Evolutionary conservation across 2,329 filamentous ascomycete genomes (phyloP), one percentile per base, ranked within the genome.

Genomic region (Tolypocladium amazonense): DNA sequence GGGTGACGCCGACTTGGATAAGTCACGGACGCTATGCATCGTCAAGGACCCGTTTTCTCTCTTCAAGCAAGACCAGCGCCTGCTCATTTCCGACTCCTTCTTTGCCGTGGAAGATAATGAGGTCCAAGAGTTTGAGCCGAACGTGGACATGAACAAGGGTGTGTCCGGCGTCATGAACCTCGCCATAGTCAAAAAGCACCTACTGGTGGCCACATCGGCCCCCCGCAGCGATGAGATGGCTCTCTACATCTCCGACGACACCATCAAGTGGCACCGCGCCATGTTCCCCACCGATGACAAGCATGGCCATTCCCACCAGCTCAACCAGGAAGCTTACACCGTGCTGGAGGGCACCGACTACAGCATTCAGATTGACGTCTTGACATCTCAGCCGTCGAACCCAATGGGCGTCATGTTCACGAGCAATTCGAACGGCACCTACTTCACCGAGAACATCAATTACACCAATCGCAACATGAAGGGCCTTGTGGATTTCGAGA

Each of bases 361-460:
- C 78, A 97, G 93, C 77, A 92, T 99, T 66, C 93, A 97, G 75
- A 86, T 99, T 59, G 92, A 97, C 73, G 92, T 97, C 63, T 87
- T 93, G 82, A 90, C 88, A 1, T 79, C 79, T 45, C 78, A 77
- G 53, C 81, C 81, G 15, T 82, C 81, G 1, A 84, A 82, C 43
- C 84, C 88, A 0, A 93, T 96, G 84, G 95, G 94, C 39, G 86
- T 89, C 14, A 80, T 99, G 60, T 93, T 97, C 69, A 96, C 92
- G 7, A 97, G 93, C 71, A 99, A 99, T 72, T 97, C 92, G 38
- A 95, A 97, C 70, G 94, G 94, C 62, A 97, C 92, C 2, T 97
- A 93, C 73, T 99, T 97, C 71, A 94, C 89, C 2, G 87, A 88
- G 68, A 97, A 96, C 68, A 83, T 93, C 59, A 89, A 95, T 61